phyloP scores from a whole-genome alignment of 1,284 basidiomycete genomes.

The Ustilago tritici region DNA sequence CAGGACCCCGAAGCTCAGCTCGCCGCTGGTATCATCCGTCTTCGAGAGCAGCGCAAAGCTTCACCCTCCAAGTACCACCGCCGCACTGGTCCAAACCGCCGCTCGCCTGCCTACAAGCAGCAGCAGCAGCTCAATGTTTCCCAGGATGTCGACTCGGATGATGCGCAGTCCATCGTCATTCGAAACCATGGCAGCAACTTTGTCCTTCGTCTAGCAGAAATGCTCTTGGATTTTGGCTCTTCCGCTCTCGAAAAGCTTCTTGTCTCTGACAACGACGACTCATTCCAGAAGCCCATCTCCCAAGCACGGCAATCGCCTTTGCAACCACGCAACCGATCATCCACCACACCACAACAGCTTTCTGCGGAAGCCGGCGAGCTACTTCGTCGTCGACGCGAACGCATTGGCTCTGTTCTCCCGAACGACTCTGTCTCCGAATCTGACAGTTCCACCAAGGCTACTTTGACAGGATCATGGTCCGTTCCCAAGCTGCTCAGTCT shows the following conservation, averaged over 20 bases:
- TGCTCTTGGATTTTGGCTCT: constrained; percentile 46
- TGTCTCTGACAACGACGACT: constrained; percentile 8
- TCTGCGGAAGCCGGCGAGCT: constrained; percentile 33
- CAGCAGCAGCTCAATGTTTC: constrained; percentile 1
- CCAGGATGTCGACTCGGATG: constrained; percentile 37
- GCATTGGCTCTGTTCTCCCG: constrained; percentile 13
- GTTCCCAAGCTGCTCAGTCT: constrained; percentile 41
- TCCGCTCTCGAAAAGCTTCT: constrained; percentile 38
- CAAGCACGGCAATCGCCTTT: constrained; percentile 3
- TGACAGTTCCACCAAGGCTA: not conserved
- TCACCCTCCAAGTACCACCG: constrained; percentile 15
- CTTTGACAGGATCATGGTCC: constrained; percentile 34
- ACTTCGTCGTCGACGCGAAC: constrained; percentile 39
- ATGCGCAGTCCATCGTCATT: constrained; percentile 30
- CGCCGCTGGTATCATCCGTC: constrained; percentile 50
- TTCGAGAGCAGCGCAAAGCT: constrained; percentile 31
- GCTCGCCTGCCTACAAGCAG: not conserved
- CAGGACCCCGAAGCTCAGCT: constrained; percentile 61
- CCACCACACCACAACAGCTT: constrained; percentile 43
- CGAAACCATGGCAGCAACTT: constrained; percentile 35
- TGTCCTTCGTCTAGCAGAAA: constrained; percentile 44
- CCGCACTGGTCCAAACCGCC: constrained; percentile 21
- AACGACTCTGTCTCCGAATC: constrained; percentile 13
- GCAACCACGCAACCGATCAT: constrained; percentile 28
- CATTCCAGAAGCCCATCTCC: not conserved